phyloP scores from a whole-genome alignment of 257 asterid species.

The Solanum okadae region DNA sequence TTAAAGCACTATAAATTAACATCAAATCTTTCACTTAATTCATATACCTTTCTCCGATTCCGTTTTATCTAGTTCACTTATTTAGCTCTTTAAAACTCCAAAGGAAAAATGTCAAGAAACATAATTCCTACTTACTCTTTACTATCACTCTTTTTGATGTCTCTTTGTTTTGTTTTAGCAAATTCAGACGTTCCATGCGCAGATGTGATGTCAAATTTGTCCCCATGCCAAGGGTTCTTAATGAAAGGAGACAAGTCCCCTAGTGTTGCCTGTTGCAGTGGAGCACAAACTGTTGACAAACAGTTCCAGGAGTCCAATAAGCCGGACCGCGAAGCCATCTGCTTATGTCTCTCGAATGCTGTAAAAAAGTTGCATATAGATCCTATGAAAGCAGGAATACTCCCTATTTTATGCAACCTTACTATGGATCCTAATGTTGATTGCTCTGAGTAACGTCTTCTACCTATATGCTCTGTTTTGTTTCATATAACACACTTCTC shows the following conservation, averaged over 20 bases:
- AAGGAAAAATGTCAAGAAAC: background rate
- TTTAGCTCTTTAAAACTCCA: too few species aligned
- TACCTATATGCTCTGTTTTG: background rate
- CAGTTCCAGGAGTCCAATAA: background rate
- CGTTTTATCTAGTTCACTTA: too few species aligned
- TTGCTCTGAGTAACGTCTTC: background rate
- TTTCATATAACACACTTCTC: background rate
- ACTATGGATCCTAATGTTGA: background rate
- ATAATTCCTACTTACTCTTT: background rate
- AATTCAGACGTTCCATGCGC: constrained; percentile 16
- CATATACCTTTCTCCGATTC: background rate
- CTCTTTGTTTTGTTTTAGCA: too few species aligned
- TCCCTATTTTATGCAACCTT: background rate
- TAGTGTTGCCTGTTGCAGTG: constrained; percentile 14
- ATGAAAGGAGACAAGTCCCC: constrained; percentile 13
- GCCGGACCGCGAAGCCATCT: constrained; percentile 14
- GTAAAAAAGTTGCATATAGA: constrained; percentile 2
- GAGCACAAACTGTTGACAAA: constrained; percentile 5
- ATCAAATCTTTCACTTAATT: background rate
- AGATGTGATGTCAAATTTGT: constrained; percentile 12
- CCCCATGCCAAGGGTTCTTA: constrained; percentile 26
- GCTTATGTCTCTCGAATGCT: constrained; percentile 17
- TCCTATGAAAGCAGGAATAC: background rate
- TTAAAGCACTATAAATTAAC: background rate
- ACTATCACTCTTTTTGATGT: too few species aligned